Evolutionary conservation across 305 asterid species (phyloP).

Genomic region (Solanum hybrid): DNA sequence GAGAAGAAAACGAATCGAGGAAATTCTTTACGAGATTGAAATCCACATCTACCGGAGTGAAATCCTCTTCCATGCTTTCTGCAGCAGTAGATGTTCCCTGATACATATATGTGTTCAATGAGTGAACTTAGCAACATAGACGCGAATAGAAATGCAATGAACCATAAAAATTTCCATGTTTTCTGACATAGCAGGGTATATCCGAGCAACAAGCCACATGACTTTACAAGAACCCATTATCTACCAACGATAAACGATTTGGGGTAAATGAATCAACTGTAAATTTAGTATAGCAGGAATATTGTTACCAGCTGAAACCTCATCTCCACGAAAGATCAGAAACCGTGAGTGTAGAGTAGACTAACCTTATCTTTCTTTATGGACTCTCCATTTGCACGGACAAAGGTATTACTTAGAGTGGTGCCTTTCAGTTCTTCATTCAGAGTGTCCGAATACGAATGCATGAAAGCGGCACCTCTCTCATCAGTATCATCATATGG

Average conservation of each 20-base stretch:
- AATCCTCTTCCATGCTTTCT: conserved; percentile 45
- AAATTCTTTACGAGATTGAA: conserved; percentile 76
- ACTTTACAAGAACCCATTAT: neutral
- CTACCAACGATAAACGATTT: neutral
- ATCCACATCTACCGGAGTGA: conserved; percentile 82
- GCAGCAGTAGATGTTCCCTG: conserved; percentile 55
- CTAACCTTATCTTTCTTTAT: conserved; percentile 57
- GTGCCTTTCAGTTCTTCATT: conserved; percentile 74
- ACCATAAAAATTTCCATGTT: neutral
- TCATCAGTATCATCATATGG: conserved; percentile 34
- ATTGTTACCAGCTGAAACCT: neutral
- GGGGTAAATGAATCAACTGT: neutral
- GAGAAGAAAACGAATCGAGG: conserved; percentile 74
- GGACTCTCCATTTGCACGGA: conserved; percentile 46
- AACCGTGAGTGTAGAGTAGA: neutral
- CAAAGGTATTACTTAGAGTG: conserved; percentile 61
- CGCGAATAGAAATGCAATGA: neutral
- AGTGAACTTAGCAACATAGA: neutral
- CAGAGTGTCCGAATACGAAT: conserved; percentile 58
- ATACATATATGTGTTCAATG: conserved; percentile 1
- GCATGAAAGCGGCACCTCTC: conserved; percentile 45
- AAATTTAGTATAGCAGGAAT: neutral
- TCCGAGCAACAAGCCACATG: neutral
- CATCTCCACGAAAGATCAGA: neutral
- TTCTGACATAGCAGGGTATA: neutral